Percentiles rank a stretch among this genome's conserved stretches.
Conservation (phyloP, 139 green algal genomes). For the Chlorella sorokiniana region DNA sequence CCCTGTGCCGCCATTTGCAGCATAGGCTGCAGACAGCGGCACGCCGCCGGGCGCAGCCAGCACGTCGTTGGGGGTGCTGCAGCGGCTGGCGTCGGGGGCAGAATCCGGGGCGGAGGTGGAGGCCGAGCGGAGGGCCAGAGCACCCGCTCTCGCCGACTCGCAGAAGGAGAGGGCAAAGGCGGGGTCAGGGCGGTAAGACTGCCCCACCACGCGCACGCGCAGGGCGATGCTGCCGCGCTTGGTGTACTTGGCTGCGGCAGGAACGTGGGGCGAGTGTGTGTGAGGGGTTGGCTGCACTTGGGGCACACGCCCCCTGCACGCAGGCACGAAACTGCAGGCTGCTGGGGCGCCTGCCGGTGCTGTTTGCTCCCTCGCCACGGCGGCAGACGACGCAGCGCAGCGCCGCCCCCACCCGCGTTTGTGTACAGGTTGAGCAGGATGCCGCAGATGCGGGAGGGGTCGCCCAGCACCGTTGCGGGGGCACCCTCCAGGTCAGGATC, state of each 20-base stretch:
- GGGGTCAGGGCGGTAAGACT: slow-evolving; percentile 24
- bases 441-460: slow-evolving; percentile 73
- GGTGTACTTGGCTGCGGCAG: slow-evolving; percentile 77
- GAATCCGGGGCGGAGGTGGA: background rate
- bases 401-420: slow-evolving; percentile 58
- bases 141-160: background rate
- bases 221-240: slow-evolving; percentile 70
- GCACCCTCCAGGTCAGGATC: slow-evolving; percentile 37
- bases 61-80: slow-evolving; percentile 18
- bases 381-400: background rate
- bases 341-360: background rate
- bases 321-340: background rate
- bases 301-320: no score
- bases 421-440: slow-evolving; percentile 89
- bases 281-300: background rate
- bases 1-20: background rate
- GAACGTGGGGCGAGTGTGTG: background rate
- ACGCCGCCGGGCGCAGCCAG: background rate
- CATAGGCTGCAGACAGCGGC: background rate
- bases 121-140: slow-evolving; percentile 2
- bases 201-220: slow-evolving; percentile 47
- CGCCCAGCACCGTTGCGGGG: slow-evolving; percentile 42
- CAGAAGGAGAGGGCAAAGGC: slow-evolving; percentile 8
- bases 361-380: background rate
- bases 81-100: slow-evolving; percentile 3